Evolutionary conservation across 306 rosid genomes (phyloP), one percentile per base, ranked within the genome.

Genomic region (Ceratonia siliqua): DNA sequence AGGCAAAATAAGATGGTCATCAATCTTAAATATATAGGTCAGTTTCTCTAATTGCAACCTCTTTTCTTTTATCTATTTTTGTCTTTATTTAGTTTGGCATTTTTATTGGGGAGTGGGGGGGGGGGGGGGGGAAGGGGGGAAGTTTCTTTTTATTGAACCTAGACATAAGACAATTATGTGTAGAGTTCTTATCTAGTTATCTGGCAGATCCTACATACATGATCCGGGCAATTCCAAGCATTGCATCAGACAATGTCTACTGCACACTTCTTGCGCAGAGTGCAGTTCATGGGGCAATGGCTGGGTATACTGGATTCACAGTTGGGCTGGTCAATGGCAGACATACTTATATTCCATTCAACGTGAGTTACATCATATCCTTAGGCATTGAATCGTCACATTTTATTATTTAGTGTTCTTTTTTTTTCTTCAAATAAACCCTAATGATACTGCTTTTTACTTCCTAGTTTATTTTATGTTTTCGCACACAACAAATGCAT

Each of bases 221-320:
- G 98, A 90, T 92, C 78, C 89, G 98, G 22, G 98, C 96, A 53
- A 62, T 92, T 85, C 98, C 94, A 61, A 73, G 98, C 78, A 92
- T 88, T 84, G 98, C 92, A 67, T 89, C 98, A 1, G 98, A 92
- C 79, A 92, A 89, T 53, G 94, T 92, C 77, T 90, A 90, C 80
- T 88, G 94, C 81, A 92, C 98, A 53, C 92, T 90, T 46, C 96
- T 92, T 79, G 96, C 92, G 69, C 98, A 92, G 71, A 92, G 96
- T 79, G 96, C 92, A 25, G 92, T 92, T 70, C 98, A 92, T 78
- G 98, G 98, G 46, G 92, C 94, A 64, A 92, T 92, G 98, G 96
- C 96, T 8, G 98, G 98, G 75, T 92, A 85, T 76, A 84, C 96
- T 5, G 98, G 98, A 79, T 92, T 88, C 83, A 83, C 85, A 14